phyloP scores from a whole-genome alignment of 192 early-diverging fungal species.

The Backusella sp. region DNA sequence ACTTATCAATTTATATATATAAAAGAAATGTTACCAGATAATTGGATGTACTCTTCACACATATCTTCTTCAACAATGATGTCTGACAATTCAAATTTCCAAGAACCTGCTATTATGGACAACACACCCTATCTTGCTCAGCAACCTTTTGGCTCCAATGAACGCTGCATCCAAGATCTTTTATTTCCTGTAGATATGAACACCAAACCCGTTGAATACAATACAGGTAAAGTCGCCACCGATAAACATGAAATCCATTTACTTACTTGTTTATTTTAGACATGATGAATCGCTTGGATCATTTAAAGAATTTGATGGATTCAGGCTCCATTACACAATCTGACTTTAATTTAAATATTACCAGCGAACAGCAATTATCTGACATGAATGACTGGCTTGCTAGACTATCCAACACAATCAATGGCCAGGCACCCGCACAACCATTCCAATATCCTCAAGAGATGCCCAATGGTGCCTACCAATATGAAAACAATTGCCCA shows the following conservation, averaged over 20 bases:
- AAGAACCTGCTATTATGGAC: not conserved
- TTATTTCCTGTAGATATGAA: constrained; percentile 3
- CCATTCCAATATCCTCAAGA: not conserved
- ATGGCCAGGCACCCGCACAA: not conserved
- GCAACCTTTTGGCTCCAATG: not conserved
- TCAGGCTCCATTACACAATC: constrained; percentile 2
- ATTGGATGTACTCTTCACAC: constrained; percentile 3
- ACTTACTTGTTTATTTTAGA: not conserved
- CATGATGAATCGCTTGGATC: constrained; percentile 1
- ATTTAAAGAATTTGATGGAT: constrained; percentile 20
- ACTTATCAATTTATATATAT: not conserved
- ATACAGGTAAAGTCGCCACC: not conserved
- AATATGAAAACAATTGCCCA: not conserved
- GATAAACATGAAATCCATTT: too few species aligned
- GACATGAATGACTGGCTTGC: constrained; percentile 33
- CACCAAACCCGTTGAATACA: constrained; percentile 3
- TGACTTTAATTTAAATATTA: constrained; percentile 23
- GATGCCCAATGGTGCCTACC: not conserved
- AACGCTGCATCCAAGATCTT: constrained; percentile 6
- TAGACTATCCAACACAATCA: constrained; percentile 18
- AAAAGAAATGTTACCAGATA: not conserved
- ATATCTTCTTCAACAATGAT: constrained; percentile 2
- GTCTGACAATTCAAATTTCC: not conserved
- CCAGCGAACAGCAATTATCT: constrained; percentile 23
- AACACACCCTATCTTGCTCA: not conserved